Conservation (phyloP, 495 filamentous ascomycete genomes). For the Peziza echinospora region DNA sequence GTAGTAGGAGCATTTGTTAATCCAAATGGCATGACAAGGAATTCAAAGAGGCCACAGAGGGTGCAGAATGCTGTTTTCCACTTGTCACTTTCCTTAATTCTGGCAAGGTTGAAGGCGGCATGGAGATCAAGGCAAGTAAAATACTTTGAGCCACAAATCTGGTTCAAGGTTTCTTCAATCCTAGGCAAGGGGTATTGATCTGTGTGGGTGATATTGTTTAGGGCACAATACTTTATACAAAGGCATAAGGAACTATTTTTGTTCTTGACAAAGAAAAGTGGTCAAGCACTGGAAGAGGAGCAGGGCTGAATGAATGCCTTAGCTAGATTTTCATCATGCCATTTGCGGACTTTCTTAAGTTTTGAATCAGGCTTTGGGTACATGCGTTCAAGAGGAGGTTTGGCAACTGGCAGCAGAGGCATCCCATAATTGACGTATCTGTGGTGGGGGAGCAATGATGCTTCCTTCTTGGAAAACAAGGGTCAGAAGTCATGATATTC, state of each 20-base stretch:
- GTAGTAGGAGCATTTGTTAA: constrained; percentile 11
- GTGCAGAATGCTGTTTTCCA: constrained; percentile 14
- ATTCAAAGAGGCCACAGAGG: constrained; percentile 6
- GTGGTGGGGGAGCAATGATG: not conserved
- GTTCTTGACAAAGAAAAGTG: constrained; percentile 3
- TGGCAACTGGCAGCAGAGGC: not conserved
- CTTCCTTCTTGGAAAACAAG: not conserved
- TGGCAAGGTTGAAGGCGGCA: constrained; percentile 1
- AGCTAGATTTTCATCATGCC: constrained; percentile 2
- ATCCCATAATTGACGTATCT: constrained; percentile 2
- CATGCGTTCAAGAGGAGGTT: constrained; percentile 1
- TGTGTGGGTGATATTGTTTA: constrained; percentile 11
- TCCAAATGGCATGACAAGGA: constrained; percentile 8
- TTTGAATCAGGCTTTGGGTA: not conserved
- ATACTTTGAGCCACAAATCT: not conserved
- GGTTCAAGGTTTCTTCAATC: not conserved
- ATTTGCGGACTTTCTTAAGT: not conserved
- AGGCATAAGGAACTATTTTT: constrained; percentile 1
- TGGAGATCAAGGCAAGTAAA: constrained; percentile 4
- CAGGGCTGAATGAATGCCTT: constrained; percentile 4
- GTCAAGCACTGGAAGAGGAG: not conserved
- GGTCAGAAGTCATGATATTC: constrained; percentile 1
- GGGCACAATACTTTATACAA: constrained; percentile 6
- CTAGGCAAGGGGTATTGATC: constrained; percentile 7
- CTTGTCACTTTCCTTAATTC: constrained; percentile 7